A percentile compares a stretch with the other conserved stretches of the same genome.
Evolutionary conservation across 225 moss, liverwort and hornwort species (phyloP).

Genomic region (Bryoerythrophyllum caledonicum): DNA sequence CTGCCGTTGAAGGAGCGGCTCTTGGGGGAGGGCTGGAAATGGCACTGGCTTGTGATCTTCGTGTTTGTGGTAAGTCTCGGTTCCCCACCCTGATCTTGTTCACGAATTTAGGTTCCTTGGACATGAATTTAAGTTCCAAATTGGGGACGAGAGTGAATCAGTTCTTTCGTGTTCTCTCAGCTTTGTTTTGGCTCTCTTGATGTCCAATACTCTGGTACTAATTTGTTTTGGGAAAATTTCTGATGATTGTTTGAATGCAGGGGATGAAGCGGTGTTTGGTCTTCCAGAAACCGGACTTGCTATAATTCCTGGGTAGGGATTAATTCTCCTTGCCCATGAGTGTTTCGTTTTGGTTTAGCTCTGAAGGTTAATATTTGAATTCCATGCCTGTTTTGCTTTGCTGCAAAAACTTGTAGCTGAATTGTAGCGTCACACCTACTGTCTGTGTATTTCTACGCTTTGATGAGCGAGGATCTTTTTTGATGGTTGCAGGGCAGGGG

Average conservation of each 20-base stretch:
- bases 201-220: not conserved
- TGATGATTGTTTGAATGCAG: conserved; percentile 37
- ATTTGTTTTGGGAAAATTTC: conserved; percentile 8
- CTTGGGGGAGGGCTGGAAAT: conserved; percentile 95
- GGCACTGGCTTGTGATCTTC: conserved; percentile 92
- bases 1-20: conserved; percentile 91
- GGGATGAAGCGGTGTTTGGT: conserved; percentile 88
- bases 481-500: conserved; percentile 75
- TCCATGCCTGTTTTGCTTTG: conserved; percentile 7
- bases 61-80: conserved; percentile 72
- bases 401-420: conserved; percentile 1
- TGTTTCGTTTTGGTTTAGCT: conserved; percentile 10
- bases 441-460: not conserved
- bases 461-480: conserved; percentile 31
- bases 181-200: conserved; percentile 10
- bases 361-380: conserved; percentile 6
- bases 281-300: conserved; percentile 95
- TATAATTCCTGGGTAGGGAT: conserved; percentile 86
- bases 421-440: conserved; percentile 15
- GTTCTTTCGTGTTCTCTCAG: conserved; percentile 2
- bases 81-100: conserved; percentile 14
- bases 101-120: conserved; percentile 8
- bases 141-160: conserved; percentile 6
- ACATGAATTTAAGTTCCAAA: conserved; percentile 19
- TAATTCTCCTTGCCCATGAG: not conserved